Evolutionary conservation across 2,329 filamentous ascomycete species (phyloP).

Genomic region (Calonectria honghensis): DNA sequence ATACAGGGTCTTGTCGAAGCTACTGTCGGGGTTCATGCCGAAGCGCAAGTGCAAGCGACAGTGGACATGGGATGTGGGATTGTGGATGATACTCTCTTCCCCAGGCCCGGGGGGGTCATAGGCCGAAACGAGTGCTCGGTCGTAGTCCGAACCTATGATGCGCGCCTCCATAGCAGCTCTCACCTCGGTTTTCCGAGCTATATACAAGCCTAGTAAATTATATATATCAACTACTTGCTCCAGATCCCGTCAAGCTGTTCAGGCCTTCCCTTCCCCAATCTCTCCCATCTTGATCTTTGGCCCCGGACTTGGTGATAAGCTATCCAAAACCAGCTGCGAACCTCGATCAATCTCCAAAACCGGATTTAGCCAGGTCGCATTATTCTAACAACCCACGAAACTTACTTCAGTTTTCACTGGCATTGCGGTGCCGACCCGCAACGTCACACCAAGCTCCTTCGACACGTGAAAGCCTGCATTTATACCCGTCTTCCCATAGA

Average conservation of each 20-base stretch:
- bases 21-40: conserved; percentile 10
- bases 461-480: conserved; percentile 59
- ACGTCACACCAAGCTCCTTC: conserved; percentile 47
- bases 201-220: conserved; percentile 20
- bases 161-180: conserved; percentile 31
- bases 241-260: background rate
- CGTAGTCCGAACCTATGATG: conserved; percentile 47
- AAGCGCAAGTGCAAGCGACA: conserved; percentile 19
- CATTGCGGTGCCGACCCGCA: conserved; percentile 41
- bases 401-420: conserved; percentile 33
- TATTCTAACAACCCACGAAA: conserved; percentile 3
- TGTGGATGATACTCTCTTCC: conserved; percentile 45
- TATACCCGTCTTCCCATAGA: conserved; percentile 42
- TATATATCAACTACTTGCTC: conserved; percentile 30
- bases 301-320: background rate
- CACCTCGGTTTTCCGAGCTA: conserved; percentile 31
- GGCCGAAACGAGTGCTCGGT: conserved; percentile 47
- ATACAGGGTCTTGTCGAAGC: background rate
- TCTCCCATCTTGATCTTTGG: conserved; percentile 20
- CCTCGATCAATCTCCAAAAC: background rate
- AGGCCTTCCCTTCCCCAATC: background rate
- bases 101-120: conserved; percentile 50
- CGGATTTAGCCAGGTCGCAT: conserved; percentile 36
- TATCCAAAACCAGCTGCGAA: background rate
- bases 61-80: conserved; percentile 24